A percentile compares a stretch with the other conserved stretches of the same genome.
Evolutionary conservation across 1,139 yeast species (phyloP).

Genomic region (Casaregolazyma suthepensis): DNA sequence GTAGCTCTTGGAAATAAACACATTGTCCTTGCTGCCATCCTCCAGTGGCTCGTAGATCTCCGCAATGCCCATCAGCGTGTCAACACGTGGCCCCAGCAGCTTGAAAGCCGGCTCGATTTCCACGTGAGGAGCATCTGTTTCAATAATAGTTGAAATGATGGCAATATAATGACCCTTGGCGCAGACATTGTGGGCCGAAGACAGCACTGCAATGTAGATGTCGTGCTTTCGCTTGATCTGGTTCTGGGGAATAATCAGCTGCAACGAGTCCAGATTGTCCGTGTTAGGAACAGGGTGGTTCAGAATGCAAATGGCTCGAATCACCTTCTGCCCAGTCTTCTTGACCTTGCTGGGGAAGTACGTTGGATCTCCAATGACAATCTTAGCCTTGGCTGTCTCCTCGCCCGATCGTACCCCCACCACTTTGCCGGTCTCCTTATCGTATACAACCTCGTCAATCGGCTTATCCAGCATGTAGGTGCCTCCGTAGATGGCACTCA

Average conservation of each 20-base stretch:
- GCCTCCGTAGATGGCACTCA: conserved; percentile 97
- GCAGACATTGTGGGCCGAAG: conserved; percentile 86
- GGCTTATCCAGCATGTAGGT: conserved; percentile 98
- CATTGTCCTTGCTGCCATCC: conserved; percentile 75
- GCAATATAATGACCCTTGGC: conserved; percentile 89
- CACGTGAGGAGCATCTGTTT: conserved; percentile 86
- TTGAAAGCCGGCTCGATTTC: conserved; percentile 95
- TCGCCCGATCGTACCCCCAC: conserved; percentile 86
- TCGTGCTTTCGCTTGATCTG: conserved; percentile 92
- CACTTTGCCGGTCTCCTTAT: conserved; percentile 63
- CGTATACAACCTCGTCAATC: conserved; percentile 78
- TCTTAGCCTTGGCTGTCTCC: conserved; percentile 86
- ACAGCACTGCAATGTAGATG: conserved; percentile 86
- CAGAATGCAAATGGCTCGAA: conserved; percentile 90
- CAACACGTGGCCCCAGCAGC: conserved; percentile 68
- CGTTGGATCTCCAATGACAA: conserved; percentile 97
- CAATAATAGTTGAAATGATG: conserved; percentile 89
- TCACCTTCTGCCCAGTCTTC: conserved; percentile 79
- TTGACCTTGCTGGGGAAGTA: conserved; percentile 89
- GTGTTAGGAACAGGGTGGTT: conserved; percentile 88
- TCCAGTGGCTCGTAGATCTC: conserved; percentile 82
- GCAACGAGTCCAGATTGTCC: conserved; percentile 79
- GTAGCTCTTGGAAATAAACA: conserved; percentile 80
- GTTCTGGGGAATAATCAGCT: conserved; percentile 92
- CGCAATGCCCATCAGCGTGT: conserved; percentile 93